Base-by-base conservation (phyloP, 345 rosid species). In the Zanthoxylum bungeanum region DNA sequence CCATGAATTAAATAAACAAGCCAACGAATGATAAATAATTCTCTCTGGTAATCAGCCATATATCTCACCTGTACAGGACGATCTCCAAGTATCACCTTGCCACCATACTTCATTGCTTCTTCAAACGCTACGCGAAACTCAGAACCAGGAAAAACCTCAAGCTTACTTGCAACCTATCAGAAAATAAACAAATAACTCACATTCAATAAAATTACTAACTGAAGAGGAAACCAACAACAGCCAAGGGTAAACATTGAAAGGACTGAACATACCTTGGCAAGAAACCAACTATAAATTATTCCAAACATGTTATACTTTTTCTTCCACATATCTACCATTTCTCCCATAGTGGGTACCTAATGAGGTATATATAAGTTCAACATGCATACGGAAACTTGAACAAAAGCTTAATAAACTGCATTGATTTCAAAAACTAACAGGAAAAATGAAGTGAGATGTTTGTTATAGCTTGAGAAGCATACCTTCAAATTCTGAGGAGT, bases 271-370 rank as follows among this genome's bases (percentile, higher is more conserved):
- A 71, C 99, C 98, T 91, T 91, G 52, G 99, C 98, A 81, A 96
- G 98, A 78, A 96, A 91, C 96, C 95, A 93, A 82, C 93, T 85
- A 63, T 93, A 91, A 49, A 96, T 88, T 78, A 96, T 93, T 72
- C 95, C 97, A 58, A 96, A 93, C 68, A 81, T 73, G 70, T 93
- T 96, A 60, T 91, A 90, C 52, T 91, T 91, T 78, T 91, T 91
- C 86, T 93, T 96, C 91, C 87, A 91, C 89, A 87, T 90, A 44
- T 91, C 97, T 60, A 93, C 71, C 99, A 96, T 96, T 78, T 93
- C 99, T 49, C 86, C 81, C 80, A 85, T 24, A 30, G 95, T 90
- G 46, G 99, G 98, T 21, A 96, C 85, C 99, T 96, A 88, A 46
- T 76, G 34, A 81, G 71, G 73, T 51, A 75, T 49, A 78, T 53